A percentile compares a stretch with the other conserved stretches of the same genome.
These are phyloP conservation scores for Mortierella sp. DNA, from an alignment of 371 early-diverging fungal genomes.

Conservation along the genomic window DNA sequence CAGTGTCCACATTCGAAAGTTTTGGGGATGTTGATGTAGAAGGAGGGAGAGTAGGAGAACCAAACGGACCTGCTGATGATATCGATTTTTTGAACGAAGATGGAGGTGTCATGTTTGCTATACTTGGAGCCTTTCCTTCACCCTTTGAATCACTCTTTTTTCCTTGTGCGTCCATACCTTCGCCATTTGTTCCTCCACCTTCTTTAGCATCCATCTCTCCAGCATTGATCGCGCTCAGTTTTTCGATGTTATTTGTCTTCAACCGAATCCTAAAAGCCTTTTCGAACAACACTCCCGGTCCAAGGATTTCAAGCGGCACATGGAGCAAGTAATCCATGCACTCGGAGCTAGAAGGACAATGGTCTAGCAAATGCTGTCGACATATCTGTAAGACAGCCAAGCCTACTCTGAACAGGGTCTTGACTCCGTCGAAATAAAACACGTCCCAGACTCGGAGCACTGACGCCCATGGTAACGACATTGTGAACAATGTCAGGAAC, in stretches of 20 bases:
- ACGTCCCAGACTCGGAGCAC: slow-evolving; percentile 96
- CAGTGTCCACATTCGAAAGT: neutral
- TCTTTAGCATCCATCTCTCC: slow-evolving; percentile 33
- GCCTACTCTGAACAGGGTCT: slow-evolving; percentile 85
- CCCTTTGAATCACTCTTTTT: neutral
- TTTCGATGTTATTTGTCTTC: slow-evolving; percentile 25
- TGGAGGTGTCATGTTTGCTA: neutral
- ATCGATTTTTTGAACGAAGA: neutral
- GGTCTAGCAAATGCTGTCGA: slow-evolving; percentile 48
- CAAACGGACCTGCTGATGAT: neutral
- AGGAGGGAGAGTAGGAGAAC: neutral
- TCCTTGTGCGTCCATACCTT: neutral
- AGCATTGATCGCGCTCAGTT: slow-evolving; percentile 17
- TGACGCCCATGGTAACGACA: slow-evolving; percentile 91
- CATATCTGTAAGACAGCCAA: slow-evolving; percentile 82
- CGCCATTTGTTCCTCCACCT: slow-evolving; percentile 2
- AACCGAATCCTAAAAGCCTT: slow-evolving; percentile 26
- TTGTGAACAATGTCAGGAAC: slow-evolving; percentile 94
- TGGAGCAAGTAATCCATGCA: slow-evolving; percentile 82
- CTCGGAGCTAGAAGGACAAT: slow-evolving; percentile 29
- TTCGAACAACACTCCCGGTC: slow-evolving; percentile 74
- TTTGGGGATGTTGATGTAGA: neutral
- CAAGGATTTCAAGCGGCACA: slow-evolving; percentile 80
- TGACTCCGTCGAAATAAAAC: slow-evolving; percentile 83
- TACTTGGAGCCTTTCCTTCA: neutral